Evolutionary conservation across 257 asterid genomes (phyloP).

Genomic region (Solanum medicagineum): DNA sequence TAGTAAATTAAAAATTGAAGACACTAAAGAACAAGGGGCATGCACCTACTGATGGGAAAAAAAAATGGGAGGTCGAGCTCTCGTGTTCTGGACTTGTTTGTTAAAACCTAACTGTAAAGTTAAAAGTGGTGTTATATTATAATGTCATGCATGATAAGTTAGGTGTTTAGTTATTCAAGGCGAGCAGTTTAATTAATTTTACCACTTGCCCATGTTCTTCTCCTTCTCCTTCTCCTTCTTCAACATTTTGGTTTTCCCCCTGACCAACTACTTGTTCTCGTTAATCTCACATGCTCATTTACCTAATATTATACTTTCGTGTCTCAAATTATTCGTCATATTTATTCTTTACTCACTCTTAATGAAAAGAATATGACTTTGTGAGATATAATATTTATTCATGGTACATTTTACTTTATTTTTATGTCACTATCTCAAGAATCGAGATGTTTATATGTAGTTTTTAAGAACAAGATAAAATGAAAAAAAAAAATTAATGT

Average conservation of each 20-base stretch:
- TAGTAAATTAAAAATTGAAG: not conserved
- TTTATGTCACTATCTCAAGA: not conserved
- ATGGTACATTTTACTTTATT: not conserved
- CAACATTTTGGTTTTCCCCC: constrained; percentile 8
- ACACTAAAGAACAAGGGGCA: not conserved
- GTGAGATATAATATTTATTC: too few species aligned
- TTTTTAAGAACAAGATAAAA: not conserved
- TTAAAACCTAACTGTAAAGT: constrained; percentile 25
- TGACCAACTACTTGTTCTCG: constrained; percentile 1
- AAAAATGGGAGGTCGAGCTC: constrained; percentile 30
- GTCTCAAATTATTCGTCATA: not conserved
- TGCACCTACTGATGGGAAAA: not conserved
- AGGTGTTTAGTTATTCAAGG: constrained; percentile 14
- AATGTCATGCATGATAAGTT: not conserved
- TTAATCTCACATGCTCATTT: not conserved
- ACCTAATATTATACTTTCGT: not conserved
- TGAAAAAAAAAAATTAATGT: too few species aligned
- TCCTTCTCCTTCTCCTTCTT: constrained; percentile 1
- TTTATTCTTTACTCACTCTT: not conserved
- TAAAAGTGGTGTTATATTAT: not conserved
- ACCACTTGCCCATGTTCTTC: constrained; percentile 25
- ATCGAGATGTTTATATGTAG: not conserved
- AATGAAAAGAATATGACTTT: not conserved
- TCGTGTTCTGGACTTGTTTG: constrained; percentile 34
- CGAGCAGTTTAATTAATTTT: not conserved